Base-by-base conservation (phyloP, 257 asterid species). In the Pogostemon cablin region DNA sequence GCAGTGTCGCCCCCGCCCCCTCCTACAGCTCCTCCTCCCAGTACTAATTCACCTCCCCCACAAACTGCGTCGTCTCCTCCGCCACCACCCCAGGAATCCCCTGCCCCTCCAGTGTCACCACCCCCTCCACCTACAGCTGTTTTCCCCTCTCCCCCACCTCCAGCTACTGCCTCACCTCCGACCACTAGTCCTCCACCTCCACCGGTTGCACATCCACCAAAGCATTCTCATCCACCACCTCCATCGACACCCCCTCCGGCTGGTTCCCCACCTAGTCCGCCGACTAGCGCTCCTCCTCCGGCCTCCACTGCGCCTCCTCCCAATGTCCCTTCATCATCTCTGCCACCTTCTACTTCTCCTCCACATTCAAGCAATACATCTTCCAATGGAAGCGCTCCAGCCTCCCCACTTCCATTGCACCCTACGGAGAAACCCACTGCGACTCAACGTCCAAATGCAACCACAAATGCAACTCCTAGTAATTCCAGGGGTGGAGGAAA, bases 361-460 rank as follows among this genome's bases (percentile, higher is more conserved):
- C 79, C 86, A 48, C 85, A 87, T 4, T 62, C 47, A 9, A 72
- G 17, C 75, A 86, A 77, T 75, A 6, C 85, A 15, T 43, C 86
- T 6, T 20, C 34, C 57, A 71, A 63, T 66, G 80, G 78, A n/a
- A 75, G 46, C 58, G 50, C 76, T 9, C 74, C 80, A 42, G 67
- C 76, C 42, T 55, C 85, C 39, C 77, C 88, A 8, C 67, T 43
- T 66, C 86, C 88, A 54, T 55, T 81, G 32, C 48, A 25, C 38
- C 82, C 86, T 48, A 25, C 83, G 5, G 92, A 82, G 79, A 89
- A 87, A 73, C 98, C 96, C 7, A 88, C 90, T 3, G 89, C 96
- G 10, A 80, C 91, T 9, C 76, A 48, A 12, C 25, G 70, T 62
- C 82, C 95, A 38, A 79, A 82, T 77, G 46, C 66, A 37, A 78